These are phyloP conservation scores for Paramecium biaurelia DNA, from an alignment of 73 alveolate genomes.

Conservation along the genomic window DNA sequence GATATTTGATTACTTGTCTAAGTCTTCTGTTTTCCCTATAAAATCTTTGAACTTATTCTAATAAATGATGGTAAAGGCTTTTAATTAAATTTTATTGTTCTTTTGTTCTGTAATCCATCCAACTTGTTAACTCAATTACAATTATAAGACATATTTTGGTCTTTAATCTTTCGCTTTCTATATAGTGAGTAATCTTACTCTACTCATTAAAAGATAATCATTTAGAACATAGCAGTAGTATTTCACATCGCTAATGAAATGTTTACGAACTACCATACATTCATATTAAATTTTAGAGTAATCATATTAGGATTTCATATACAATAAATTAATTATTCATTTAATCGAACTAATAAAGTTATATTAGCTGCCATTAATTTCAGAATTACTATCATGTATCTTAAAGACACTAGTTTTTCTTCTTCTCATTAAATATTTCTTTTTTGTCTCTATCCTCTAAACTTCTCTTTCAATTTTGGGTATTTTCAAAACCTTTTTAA, in stretches of 20 bases:
- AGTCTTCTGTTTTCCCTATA: not conserved
- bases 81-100: not conserved
- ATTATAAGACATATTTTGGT: not conserved
- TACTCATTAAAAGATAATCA: not conserved
- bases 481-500: not conserved
- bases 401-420: not conserved
- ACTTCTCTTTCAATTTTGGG: not conserved
- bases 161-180: slow-evolving; percentile 12
- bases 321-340: slow-evolving; percentile 32
- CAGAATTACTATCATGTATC: not conserved
- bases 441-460: not conserved
- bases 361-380: not conserved
- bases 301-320: slow-evolving; percentile 39
- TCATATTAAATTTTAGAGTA: not conserved
- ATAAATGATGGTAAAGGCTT: not conserved
- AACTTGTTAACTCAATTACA: not conserved
- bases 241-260: not conserved
- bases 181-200: not conserved
- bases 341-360: not conserved
- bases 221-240: not conserved
- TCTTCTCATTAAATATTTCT: not conserved
- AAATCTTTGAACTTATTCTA: not conserved
- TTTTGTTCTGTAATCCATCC: slow-evolving; percentile 26
- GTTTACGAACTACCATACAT: slow-evolving; percentile 6
- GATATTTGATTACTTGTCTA: not conserved